These are phyloP conservation scores for Hyparrhenia diplandra DNA, from an alignment of 176 grass and related monocot genomes.

Conservation along the genomic window DNA sequence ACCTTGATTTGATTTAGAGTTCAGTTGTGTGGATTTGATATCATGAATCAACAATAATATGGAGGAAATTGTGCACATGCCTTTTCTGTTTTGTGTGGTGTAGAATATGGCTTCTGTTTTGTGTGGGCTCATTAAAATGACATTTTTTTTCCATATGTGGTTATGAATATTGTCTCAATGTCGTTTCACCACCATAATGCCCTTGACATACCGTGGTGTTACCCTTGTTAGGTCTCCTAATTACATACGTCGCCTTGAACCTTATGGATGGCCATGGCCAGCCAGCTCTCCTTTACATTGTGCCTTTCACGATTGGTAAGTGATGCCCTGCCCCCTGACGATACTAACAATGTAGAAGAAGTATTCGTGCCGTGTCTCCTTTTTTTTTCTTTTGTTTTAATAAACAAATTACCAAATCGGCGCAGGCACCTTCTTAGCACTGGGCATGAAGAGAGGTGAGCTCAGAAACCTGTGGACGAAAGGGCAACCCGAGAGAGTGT, in stretches of 20 bases:
- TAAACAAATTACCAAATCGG: not conserved
- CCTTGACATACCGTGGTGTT: not conserved
- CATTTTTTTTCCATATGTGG: not conserved
- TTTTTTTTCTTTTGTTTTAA: not conserved
- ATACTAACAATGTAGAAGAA: not conserved
- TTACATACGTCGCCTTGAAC: constrained; percentile 91
- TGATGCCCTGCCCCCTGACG: not conserved
- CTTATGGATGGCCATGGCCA: constrained; percentile 98
- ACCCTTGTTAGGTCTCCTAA: constrained; percentile 55
- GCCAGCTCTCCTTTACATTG: constrained; percentile 94
- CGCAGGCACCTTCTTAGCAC: constrained; percentile 74
- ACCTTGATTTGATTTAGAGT: not conserved
- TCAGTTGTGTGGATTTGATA: not conserved
- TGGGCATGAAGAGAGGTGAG: constrained; percentile 73
- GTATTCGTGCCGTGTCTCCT: not conserved
- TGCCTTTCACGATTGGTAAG: constrained; percentile 94
- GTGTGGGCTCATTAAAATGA: not conserved
- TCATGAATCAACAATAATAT: not conserved
- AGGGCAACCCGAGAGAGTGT: constrained; percentile 81
- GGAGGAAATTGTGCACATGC: not conserved
- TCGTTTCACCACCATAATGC: not conserved
- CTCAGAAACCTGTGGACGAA: constrained; percentile 78
- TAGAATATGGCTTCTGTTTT: not conserved
- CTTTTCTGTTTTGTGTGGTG: not conserved
- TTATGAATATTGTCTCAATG: not conserved